A percentile compares a stretch with the other conserved stretches of the same genome.
phyloP scores from a whole-genome alignment of 257 asterid genomes.

The Salvia hispanica region DNA sequence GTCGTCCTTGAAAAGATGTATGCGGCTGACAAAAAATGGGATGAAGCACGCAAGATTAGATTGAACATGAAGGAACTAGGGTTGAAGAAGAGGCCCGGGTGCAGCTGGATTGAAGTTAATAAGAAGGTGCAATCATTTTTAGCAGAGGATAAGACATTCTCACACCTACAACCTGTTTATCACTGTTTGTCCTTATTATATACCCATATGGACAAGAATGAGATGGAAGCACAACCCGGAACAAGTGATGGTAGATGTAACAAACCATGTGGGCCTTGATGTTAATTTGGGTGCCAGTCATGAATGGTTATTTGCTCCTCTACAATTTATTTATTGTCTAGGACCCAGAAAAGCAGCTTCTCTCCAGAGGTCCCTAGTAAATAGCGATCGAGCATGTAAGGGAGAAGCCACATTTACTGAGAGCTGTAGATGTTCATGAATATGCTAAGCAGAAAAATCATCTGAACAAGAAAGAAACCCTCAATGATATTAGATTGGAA shows the following conservation, averaged over 20 bases:
- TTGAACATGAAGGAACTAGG: slow-evolving; percentile 65
- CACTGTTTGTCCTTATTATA: slow-evolving; percentile 51
- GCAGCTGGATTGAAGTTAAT: slow-evolving; percentile 81
- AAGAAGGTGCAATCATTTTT: slow-evolving; percentile 53
- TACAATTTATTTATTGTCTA: slow-evolving; percentile 89
- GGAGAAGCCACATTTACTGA: no score
- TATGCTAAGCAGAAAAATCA: slow-evolving; percentile 71
- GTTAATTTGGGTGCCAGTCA: slow-evolving; percentile 64
- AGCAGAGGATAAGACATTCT: slow-evolving; percentile 52
- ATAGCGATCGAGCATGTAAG: no score
- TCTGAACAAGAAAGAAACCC: slow-evolving; percentile 65
- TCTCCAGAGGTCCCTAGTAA: slow-evolving; percentile 80
- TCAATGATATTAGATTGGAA: slow-evolving; percentile 78
- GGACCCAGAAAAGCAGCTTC: slow-evolving; percentile 97
- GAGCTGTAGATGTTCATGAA: no score
- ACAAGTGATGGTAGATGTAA: no score
- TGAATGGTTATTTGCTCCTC: slow-evolving; percentile 88
- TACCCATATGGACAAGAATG: slow-evolving; percentile 56
- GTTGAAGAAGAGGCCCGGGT: slow-evolving; percentile 63
- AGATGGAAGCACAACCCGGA: slow-evolving; percentile 32
- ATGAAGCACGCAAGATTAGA: slow-evolving; percentile 54
- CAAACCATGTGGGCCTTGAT: slow-evolving; percentile 95
- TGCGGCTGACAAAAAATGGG: slow-evolving; percentile 60
- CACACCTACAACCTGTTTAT: slow-evolving; percentile 47
- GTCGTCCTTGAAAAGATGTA: slow-evolving; percentile 66